Conservation (phyloP, 179 eudicot genomes). For the Patellifolia procumbens region DNA sequence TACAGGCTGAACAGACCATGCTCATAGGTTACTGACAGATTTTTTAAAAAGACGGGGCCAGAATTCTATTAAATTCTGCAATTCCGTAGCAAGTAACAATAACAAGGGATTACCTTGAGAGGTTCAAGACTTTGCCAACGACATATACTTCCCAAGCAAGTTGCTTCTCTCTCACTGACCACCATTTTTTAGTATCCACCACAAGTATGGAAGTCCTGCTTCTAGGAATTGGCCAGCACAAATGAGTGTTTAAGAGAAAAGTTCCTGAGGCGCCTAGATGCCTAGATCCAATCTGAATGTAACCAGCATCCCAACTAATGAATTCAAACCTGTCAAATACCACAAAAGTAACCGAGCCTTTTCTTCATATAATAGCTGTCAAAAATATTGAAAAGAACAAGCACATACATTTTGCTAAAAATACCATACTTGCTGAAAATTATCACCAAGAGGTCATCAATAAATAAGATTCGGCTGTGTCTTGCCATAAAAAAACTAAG, state of each 20-base stretch:
- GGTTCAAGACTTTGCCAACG: background rate
- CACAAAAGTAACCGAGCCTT: background rate
- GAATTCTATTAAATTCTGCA: background rate
- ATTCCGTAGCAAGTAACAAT: background rate
- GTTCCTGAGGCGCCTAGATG: background rate
- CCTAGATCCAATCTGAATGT: background rate
- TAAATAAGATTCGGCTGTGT: background rate
- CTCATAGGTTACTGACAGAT: background rate
- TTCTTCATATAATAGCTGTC: background rate
- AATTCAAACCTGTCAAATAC: slow-evolving; percentile 5
- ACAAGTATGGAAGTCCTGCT: background rate
- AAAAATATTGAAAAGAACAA: background rate
- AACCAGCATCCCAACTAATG: background rate
- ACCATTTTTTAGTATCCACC: background rate
- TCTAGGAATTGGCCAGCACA: background rate
- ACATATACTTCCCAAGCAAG: background rate
- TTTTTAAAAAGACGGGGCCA: background rate
- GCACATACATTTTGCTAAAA: background rate
- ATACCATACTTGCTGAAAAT: background rate
- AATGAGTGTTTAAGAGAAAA: background rate
- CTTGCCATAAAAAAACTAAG: background rate
- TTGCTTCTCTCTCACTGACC: background rate
- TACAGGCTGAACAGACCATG: no score
- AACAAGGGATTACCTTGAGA: background rate
- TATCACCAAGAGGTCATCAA: background rate